A percentile compares a stretch with the other conserved stretches of the same genome.
phyloP scores from a whole-genome alignment of 345 rosid genomes.

The Camelina hispida region DNA sequence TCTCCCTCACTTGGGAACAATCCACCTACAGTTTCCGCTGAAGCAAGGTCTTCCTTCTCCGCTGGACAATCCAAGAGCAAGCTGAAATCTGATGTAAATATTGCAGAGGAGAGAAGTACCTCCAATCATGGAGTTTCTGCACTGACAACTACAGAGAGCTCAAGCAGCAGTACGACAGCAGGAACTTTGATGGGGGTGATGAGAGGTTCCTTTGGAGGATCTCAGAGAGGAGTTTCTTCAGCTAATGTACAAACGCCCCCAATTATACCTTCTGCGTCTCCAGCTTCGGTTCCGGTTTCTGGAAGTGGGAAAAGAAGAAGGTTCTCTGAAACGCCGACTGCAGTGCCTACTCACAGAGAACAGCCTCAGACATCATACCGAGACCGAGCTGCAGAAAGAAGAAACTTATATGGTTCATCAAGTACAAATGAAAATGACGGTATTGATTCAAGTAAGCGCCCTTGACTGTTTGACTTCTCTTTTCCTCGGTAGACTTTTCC shows the following conservation, averaged over 20 bases:
- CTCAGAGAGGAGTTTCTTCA: constrained; percentile 47
- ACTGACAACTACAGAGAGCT: constrained; percentile 50
- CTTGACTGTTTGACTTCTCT: constrained; percentile 6
- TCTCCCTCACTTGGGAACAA: constrained; percentile 66
- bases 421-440: constrained; percentile 61
- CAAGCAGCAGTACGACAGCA: constrained; percentile 65
- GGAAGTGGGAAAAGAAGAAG: constrained; percentile 93
- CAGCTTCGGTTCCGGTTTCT: constrained; percentile 61
- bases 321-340: constrained; percentile 81
- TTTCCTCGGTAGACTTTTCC: background rate
- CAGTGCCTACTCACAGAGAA: constrained; percentile 63
- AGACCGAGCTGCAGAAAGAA: constrained; percentile 99
- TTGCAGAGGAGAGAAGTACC: constrained; percentile 44
- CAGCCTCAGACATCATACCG: constrained; percentile 73
- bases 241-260: constrained; percentile 52
- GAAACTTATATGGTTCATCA: constrained; percentile 93
- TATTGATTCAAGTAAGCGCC: constrained; percentile 75
- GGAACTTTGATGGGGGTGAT: constrained; percentile 91
- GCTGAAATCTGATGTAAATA: constrained; percentile 56
- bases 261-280: constrained; percentile 63
- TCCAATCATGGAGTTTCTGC: constrained; percentile 50
- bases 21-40: constrained; percentile 52
- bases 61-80: constrained; percentile 58
- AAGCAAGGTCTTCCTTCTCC: constrained; percentile 53
- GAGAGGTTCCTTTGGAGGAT: constrained; percentile 74